phyloP scores from a whole-genome alignment of 441 rosid genomes.

The Pelargonium myrrhifolium region DNA sequence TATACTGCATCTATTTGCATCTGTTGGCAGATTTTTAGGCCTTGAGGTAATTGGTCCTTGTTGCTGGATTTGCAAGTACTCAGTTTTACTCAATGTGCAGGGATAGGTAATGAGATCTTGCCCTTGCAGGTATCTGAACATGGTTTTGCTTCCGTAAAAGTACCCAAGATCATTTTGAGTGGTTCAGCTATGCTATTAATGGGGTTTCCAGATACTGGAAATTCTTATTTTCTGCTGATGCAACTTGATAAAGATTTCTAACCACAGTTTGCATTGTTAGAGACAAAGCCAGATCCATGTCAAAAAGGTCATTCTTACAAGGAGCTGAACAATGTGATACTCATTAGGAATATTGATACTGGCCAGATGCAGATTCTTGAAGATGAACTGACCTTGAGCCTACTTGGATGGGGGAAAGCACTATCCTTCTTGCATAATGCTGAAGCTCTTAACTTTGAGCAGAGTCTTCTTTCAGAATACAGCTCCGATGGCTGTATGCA shows the following conservation, averaged over 20 bases:
- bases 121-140: conserved; percentile 76
- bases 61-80: not conserved
- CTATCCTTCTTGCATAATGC: conserved; percentile 39
- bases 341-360: conserved; percentile 63
- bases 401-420: conserved; percentile 47
- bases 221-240: conserved; percentile 80
- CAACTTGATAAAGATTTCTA: conserved; percentile 91
- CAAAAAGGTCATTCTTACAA: conserved; percentile 45
- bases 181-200: conserved; percentile 59
- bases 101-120: conserved; percentile 18
- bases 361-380: conserved; percentile 78
- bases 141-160: conserved; percentile 57
- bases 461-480: conserved; percentile 49
- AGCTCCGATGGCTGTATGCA: conserved; percentile 47
- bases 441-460: conserved; percentile 42
- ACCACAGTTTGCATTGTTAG: conserved; percentile 73
- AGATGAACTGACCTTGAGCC: conserved; percentile 71
- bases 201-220: conserved; percentile 90
- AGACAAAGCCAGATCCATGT: conserved; percentile 47
- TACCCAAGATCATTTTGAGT: conserved; percentile 57
- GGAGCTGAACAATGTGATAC: conserved; percentile 52
- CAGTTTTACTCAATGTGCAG: conserved; percentile 5
- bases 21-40: conserved; percentile 87
- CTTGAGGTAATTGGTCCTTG: conserved; percentile 51
- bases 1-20: conserved; percentile 75